These are phyloP conservation scores for Trametes sanguinea DNA, from an alignment of 768 basidiomycete genomes.

Conservation along the genomic window DNA sequence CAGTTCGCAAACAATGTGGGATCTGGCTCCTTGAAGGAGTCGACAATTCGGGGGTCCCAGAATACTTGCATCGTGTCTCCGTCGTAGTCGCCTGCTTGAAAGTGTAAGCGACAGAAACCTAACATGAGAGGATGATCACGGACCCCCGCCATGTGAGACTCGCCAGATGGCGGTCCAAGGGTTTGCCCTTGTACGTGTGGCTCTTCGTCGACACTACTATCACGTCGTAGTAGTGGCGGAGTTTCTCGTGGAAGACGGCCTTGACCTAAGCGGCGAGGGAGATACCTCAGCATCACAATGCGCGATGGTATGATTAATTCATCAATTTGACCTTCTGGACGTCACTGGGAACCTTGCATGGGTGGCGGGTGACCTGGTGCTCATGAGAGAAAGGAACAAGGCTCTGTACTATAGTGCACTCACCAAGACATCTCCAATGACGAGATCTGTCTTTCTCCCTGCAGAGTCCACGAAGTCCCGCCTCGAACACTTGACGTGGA, in stretches of 20 bases:
- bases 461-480: constrained; percentile 43
- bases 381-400: background rate
- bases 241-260: constrained; percentile 53
- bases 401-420: constrained; percentile 14
- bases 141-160: constrained; percentile 68
- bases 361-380: constrained; percentile 57
- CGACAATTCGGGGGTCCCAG: constrained; percentile 59
- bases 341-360: constrained; percentile 73
- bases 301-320: background rate
- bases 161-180: constrained; percentile 46
- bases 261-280: constrained; percentile 43
- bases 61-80: constrained; percentile 63
- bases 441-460: constrained; percentile 49
- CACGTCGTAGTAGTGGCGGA: constrained; percentile 55
- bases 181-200: constrained; percentile 21
- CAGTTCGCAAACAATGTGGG: constrained; percentile 44
- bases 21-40: constrained; percentile 54
- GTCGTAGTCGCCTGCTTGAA: constrained; percentile 62
- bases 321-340: constrained; percentile 55
- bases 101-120: background rate
- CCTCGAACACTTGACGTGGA: constrained; percentile 55
- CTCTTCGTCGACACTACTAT: constrained; percentile 45
- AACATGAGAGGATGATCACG: constrained; percentile 8
- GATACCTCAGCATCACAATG: background rate
- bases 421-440: constrained; percentile 61